Evolutionary conservation across 805 yeast species (phyloP).

Genomic region (Huiozyma sinensis): DNA sequence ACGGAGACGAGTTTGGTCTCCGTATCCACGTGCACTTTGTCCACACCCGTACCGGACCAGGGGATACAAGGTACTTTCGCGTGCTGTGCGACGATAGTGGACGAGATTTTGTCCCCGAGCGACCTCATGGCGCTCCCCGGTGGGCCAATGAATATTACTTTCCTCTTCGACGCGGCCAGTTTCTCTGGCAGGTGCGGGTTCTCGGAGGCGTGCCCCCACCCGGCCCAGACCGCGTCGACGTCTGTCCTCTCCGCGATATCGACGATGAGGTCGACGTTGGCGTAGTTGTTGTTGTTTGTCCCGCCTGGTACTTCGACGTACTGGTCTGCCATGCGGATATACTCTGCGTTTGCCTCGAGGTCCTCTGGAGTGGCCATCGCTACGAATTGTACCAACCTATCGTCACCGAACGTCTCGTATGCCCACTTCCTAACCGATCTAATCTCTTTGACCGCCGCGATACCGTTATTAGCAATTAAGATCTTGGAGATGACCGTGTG

Average conservation of each 20-base stretch:
- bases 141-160: conserved; percentile 92
- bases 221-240: conserved; percentile 99
- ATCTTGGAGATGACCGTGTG: conserved; percentile 88
- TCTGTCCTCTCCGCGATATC: conserved; percentile 94
- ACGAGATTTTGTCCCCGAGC: conserved; percentile 95
- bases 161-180: conserved; percentile 86
- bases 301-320: conserved; percentile 98
- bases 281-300: conserved; percentile 95
- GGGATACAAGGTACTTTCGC: conserved; percentile 98
- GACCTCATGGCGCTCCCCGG: conserved; percentile 99
- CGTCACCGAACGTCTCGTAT: conserved; percentile 96
- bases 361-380: conserved; percentile 99
- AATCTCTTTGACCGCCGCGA: conserved; percentile 97
- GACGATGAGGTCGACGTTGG: conserved; percentile 93
- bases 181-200: conserved; percentile 90
- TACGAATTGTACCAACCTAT: conserved; percentile 83
- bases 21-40: conserved; percentile 60
- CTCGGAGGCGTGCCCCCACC: conserved; percentile 99
- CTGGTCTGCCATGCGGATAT: conserved; percentile 98
- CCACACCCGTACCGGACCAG: conserved; percentile 98
- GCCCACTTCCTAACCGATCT: conserved; percentile 98
- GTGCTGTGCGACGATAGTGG: conserved; percentile 98
- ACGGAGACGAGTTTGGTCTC: conserved; percentile 79
- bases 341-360: conserved; percentile 91
- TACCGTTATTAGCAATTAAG: conserved; percentile 96